Evolutionary conservation across 225 moss, liverwort and hornwort genomes (phyloP).

Genomic region (Physcomitrellopsis africana): DNA sequence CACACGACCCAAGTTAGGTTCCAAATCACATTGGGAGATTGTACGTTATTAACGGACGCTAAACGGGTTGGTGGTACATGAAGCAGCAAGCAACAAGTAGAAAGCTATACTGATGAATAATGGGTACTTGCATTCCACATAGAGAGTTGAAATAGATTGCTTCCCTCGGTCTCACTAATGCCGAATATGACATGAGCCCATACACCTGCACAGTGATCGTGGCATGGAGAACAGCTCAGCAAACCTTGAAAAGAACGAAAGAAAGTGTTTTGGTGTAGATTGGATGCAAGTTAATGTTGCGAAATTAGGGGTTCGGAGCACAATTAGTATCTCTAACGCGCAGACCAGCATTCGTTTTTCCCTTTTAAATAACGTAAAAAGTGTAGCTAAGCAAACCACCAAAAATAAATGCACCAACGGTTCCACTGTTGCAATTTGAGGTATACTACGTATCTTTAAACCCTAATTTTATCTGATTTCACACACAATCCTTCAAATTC

Average conservation of each 20-base stretch:
- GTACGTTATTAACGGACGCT: no score
- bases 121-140: conserved; percentile 75
- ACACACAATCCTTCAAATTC: no score
- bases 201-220: conserved; percentile 55
- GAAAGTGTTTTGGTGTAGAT: not conserved
- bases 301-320: not conserved
- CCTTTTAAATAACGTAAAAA: no score
- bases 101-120: not conserved
- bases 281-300: not conserved
- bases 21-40: no score
- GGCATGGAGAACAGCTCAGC: not conserved
- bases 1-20: not conserved
- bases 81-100: not conserved
- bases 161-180: conserved; percentile 61
- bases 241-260: not conserved
- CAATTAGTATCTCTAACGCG: not conserved
- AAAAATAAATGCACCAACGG: no score
- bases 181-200: conserved; percentile 79
- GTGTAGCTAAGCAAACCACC: no score
- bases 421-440: no score
- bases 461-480: no score
- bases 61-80: no score
- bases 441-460: no score
- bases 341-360: no score
- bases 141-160: conserved; percentile 79